Percentiles rank a stretch among this genome's conserved stretches.
Evolutionary conservation across 805 yeast genomes (phyloP).

Genomic region (Ogataea glucozyma): DNA sequence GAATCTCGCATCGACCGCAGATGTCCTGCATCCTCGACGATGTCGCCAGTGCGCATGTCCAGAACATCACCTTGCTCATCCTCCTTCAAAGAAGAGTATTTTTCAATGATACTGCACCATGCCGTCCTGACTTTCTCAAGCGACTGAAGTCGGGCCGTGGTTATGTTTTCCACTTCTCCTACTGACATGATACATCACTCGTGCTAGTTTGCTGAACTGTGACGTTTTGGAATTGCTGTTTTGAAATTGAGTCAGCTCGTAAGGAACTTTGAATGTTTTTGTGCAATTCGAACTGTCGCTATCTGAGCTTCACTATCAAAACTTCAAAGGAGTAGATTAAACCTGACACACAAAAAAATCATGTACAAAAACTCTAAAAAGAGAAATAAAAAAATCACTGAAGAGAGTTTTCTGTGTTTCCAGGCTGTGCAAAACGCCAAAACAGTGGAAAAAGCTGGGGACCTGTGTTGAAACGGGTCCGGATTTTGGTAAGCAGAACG

Average conservation of each 20-base stretch:
- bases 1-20: conserved; percentile 45
- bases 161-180: conserved; percentile 15
- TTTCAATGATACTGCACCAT: conserved; percentile 56
- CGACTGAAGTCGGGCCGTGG: conserved; percentile 18
- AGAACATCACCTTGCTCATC: conserved; percentile 60
- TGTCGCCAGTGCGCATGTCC: conserved; percentile 64
- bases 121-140: conserved; percentile 23
- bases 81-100: conserved; percentile 49
- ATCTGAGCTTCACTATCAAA: background rate
- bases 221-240: too few species aligned
- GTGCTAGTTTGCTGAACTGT: too few species aligned
- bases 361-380: background rate
- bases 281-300: background rate
- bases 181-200: conserved; percentile 4
- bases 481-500: too few species aligned
- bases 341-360: conserved; percentile 12
- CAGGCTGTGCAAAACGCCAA: too few species aligned
- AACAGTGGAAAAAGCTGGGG: too few species aligned
- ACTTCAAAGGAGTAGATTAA: conserved; percentile 3
- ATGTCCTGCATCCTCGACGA: conserved; percentile 71
- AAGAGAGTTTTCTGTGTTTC: too few species aligned
- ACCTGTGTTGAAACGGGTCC: too few species aligned
- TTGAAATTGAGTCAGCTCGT: too few species aligned
- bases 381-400: background rate
- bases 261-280: background rate